Evolutionary conservation across 2,329 filamentous ascomycete species (phyloP).

Genomic region (Corinectria fuckeliana): DNA sequence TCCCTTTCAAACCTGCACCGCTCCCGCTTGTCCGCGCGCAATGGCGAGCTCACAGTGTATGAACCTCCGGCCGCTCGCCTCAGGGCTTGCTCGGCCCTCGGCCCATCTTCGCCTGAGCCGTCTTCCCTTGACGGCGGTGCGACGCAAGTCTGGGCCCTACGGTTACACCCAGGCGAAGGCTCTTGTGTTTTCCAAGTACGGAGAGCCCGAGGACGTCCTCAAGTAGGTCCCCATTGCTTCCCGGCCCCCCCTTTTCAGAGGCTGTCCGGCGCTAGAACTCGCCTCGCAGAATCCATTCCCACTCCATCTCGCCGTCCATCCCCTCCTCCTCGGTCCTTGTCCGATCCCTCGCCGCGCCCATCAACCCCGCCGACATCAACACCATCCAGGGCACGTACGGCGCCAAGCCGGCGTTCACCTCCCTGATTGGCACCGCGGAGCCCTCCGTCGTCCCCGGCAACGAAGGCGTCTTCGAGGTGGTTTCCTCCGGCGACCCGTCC

Average conservation of each 20-base stretch:
- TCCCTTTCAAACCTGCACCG: neutral
- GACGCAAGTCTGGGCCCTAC: constrained; percentile 67
- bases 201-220: constrained; percentile 76
- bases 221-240: constrained; percentile 50
- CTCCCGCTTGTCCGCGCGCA: neutral
- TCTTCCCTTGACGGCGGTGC: constrained; percentile 41
- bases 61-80: constrained; percentile 30
- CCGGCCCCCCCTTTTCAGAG: neutral
- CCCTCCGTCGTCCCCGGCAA: constrained; percentile 85
- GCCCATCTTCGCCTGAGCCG: constrained; percentile 25
- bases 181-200: constrained; percentile 76
- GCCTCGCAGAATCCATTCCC: constrained; percentile 65
- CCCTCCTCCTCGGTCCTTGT: constrained; percentile 72
- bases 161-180: constrained; percentile 86
- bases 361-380: constrained; percentile 98
- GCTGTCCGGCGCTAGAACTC: neutral
- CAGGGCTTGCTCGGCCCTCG: constrained; percentile 30
- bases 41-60: constrained; percentile 38
- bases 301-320: constrained; percentile 79
- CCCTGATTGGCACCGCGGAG: constrained; percentile 74
- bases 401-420: constrained; percentile 78
- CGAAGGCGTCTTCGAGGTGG: constrained; percentile 93
- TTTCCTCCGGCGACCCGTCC: constrained; percentile 67
- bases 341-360: constrained; percentile 86
- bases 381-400: constrained; percentile 97